Evolutionary conservation across 768 basidiomycete species (phyloP).

Genomic region (Fistulinella prunicolor): DNA sequence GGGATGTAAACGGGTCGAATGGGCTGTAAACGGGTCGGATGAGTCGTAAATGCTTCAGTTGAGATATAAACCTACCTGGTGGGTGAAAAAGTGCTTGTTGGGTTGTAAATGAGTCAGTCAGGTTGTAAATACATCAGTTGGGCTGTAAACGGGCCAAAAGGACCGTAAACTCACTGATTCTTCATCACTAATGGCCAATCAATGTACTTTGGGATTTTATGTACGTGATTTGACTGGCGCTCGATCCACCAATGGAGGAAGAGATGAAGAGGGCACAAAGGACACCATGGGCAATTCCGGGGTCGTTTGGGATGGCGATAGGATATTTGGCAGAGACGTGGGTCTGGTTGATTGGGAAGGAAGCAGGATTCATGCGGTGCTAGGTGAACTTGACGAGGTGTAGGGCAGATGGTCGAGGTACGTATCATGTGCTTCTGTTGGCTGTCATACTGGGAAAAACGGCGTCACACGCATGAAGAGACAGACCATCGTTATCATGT

Average conservation of each 20-base stretch:
- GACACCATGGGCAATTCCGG: constrained; percentile 50
- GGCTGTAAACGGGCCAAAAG: no score
- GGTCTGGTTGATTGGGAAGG: constrained; percentile 69
- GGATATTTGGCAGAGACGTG: constrained; percentile 74
- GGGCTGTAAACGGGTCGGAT: no score
- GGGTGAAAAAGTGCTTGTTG: no score
- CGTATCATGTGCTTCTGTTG: constrained; percentile 20
- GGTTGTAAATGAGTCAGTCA: no score
- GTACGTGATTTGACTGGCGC: constrained; percentile 70
- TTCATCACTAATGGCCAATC: constrained; percentile 98
- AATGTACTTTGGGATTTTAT: constrained; percentile 92
- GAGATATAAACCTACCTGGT: no score
- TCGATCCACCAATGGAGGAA: constrained; percentile 44
- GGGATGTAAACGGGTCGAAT: no score
- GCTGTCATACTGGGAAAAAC: no score
- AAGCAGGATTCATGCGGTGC: constrained; percentile 82
- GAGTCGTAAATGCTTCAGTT: no score
- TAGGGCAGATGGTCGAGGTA: constrained; percentile 74
- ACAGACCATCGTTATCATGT: no score
- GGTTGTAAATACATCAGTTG: no score
- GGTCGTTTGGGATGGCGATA: constrained; percentile 61
- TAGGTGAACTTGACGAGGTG: constrained; percentile 91
- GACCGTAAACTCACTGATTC: no score
- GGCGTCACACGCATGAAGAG: no score
- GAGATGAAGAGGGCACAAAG: constrained; percentile 44